Base-by-base conservation (phyloP, 2,329 filamentous ascomycete genomes). In the Aspergillus fumigatus region DNA sequence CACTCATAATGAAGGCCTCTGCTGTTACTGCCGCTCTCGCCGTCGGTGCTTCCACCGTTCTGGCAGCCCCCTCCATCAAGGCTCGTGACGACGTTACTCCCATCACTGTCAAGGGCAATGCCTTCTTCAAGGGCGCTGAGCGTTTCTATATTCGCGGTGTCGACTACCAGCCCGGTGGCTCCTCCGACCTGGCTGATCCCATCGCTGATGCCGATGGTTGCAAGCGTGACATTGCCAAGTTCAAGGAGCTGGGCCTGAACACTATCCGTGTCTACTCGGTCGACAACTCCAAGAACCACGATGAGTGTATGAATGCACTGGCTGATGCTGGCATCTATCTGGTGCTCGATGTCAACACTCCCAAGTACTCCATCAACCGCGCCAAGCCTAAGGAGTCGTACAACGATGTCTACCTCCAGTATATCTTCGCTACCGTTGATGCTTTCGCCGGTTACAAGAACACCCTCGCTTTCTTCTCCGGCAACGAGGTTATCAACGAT, bases 211-310 rank as follows among this genome's bases (percentile, higher is more conserved):
- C 79, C 25, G 75, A 75, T 3, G 77, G 81, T 68, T 96, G 92
- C 84, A 82, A 84, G 73, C 88, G 92, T 62, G 91, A 96, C 70
- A 88, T 96, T 65, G 76, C 78, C 52, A 81, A 90, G 72, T 96
- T 96, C 85, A 84, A 90, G 79, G 84, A 91, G 64, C 82, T 97
- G 51, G 91, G 92, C 50, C 80, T 96, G 77, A 97, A 97, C 81
- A 92, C 91, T 26, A 82, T 97, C 70, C 92, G 92, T 75, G 89
- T 96, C 60, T 97, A 96, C 82, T 91, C 88, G 17, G 87, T 95
- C 64, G 92, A 97, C 80, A 96, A 96, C 82, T 87, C 86, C 51
- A 78, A 81, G 65, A 77, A 88, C 74, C 92, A 97, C 77, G 87
- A 92, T 67, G 82, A 85, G 60, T 97, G 92, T 81, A 97, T 97